phyloP scores from a whole-genome alignment of 2,329 filamentous ascomycete genomes.

The Fusarium equiseti region DNA sequence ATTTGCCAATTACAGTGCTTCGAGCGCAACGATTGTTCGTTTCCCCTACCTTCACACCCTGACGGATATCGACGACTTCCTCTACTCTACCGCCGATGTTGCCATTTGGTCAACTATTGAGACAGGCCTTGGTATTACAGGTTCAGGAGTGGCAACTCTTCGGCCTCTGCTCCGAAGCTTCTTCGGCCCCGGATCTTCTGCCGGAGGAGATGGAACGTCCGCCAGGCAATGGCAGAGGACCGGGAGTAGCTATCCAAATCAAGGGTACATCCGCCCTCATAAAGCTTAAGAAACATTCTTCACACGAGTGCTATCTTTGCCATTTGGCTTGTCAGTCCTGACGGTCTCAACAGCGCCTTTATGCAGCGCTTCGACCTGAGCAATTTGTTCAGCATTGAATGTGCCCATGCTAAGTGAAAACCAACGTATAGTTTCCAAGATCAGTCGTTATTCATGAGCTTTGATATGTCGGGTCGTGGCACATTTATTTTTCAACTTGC shows the following conservation, averaged over 20 bases:
- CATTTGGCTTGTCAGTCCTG: too few relatives aligned
- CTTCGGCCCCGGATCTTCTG: constrained; percentile 15
- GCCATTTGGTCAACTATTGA: constrained; percentile 62
- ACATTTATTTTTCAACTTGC: too few relatives aligned
- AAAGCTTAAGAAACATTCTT: too few relatives aligned
- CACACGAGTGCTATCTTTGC: too few relatives aligned
- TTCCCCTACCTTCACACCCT: constrained; percentile 57
- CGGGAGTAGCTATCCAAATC: constrained; percentile 30
- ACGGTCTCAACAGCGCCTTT: too few relatives aligned
- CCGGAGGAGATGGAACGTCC: constrained; percentile 31
- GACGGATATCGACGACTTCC: constrained; percentile 54
- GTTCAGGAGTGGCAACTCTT: constrained; percentile 56
- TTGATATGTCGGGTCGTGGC: too few relatives aligned
- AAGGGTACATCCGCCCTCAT: constrained; percentile 40
- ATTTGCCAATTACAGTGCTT: constrained; percentile 36
- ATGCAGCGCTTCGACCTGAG: too few relatives aligned
- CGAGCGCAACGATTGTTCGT: constrained; percentile 58
- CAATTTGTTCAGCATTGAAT: too few relatives aligned
- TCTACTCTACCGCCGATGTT: constrained; percentile 58
- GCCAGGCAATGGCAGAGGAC: constrained; percentile 37
- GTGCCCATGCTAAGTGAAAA: too few relatives aligned
- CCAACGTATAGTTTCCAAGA: too few relatives aligned
- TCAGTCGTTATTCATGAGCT: too few relatives aligned
- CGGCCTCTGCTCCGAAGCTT: constrained; percentile 16
- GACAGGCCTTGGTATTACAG: constrained; percentile 57